phyloP scores from a whole-genome alignment of 1,139 yeast species.

The Yamadazyma friedrichii region DNA sequence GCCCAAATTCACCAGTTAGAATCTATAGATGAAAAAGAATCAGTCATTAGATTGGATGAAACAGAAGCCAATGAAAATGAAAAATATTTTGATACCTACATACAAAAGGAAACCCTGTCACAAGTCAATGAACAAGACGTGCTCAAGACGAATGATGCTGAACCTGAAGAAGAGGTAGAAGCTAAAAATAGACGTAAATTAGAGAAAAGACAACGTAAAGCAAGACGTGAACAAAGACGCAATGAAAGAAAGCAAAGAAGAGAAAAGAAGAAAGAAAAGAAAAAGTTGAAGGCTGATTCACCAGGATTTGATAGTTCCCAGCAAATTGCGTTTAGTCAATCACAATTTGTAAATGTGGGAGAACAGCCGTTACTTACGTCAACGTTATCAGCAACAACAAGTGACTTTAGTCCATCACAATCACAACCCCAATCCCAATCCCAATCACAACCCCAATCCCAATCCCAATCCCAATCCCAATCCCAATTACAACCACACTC shows the following conservation, averaged over 20 bases:
- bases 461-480: neutral
- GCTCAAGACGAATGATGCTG: neutral
- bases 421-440: neutral
- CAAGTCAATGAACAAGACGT: no score
- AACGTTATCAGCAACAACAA: neutral
- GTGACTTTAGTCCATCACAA: neutral
- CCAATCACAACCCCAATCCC: neutral
- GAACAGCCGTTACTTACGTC: neutral
- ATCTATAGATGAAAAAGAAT: neutral
- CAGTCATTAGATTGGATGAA: neutral
- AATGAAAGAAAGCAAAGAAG: constrained; percentile 2
- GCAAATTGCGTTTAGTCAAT: constrained; percentile 3
- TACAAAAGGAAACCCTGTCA: no score
- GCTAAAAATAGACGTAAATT: neutral
- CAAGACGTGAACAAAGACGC: neutral
- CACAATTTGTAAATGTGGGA: neutral
- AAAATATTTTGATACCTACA: no score
- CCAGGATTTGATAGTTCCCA: constrained; percentile 1
- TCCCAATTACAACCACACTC: neutral
- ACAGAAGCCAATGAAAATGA: neutral
- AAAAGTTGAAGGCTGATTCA: neutral
- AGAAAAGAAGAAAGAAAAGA: constrained; percentile 1
- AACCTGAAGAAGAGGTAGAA: neutral
- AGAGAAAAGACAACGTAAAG: constrained; percentile 1
- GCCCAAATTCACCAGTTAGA: neutral